Percentiles rank a stretch among this genome's conserved stretches.
Evolutionary conservation across 2,329 filamentous ascomycete species (phyloP).

Genomic region (Fusarium buxicola): DNA sequence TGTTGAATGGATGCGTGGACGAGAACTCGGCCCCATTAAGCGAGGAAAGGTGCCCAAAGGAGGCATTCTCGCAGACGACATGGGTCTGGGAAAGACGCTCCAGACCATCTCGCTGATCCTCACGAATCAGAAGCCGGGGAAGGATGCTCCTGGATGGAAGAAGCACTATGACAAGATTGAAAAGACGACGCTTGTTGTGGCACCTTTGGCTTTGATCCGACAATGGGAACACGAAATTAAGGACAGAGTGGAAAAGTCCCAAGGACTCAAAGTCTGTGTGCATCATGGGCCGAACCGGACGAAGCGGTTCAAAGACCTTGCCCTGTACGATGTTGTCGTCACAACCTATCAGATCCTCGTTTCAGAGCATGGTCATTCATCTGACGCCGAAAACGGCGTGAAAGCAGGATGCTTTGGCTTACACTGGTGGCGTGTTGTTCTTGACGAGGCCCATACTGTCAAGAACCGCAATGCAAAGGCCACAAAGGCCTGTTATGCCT

Average conservation of each 20-base stretch:
- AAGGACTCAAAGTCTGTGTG: conserved; percentile 82
- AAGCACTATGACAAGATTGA: conserved; percentile 76
- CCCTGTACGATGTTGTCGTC: conserved; percentile 92
- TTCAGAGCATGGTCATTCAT: conserved; percentile 83
- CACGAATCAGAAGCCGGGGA: conserved; percentile 77
- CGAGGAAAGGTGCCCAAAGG: conserved; percentile 86
- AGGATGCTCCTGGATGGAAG: conserved; percentile 69
- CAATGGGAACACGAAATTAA: conserved; percentile 97
- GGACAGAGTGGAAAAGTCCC: conserved; percentile 77
- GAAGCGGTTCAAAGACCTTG: conserved; percentile 80
- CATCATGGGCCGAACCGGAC: conserved; percentile 91
- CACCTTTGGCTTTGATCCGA: conserved; percentile 91
- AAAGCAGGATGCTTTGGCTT: conserved; percentile 90
- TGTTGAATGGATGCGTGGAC: conserved; percentile 93
- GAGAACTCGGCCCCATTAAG: conserved; percentile 88
- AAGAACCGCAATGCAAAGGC: conserved; percentile 98
- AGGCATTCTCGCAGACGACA: conserved; percentile 95
- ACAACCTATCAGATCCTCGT: conserved; percentile 97
- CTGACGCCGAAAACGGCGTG: conserved; percentile 67
- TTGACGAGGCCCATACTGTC: conserved; percentile 98
- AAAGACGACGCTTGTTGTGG: conserved; percentile 89
- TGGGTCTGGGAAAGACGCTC: conserved; percentile 96
- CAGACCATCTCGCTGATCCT: conserved; percentile 92
- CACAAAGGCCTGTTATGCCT: conserved; percentile 88
- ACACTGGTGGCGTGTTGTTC: conserved; percentile 93